Percentiles rank a stretch among this genome's conserved stretches.
These are phyloP conservation scores for Calonectria hawksworthii DNA, from an alignment of 2,329 filamentous ascomycete species.

Conservation along the genomic window DNA sequence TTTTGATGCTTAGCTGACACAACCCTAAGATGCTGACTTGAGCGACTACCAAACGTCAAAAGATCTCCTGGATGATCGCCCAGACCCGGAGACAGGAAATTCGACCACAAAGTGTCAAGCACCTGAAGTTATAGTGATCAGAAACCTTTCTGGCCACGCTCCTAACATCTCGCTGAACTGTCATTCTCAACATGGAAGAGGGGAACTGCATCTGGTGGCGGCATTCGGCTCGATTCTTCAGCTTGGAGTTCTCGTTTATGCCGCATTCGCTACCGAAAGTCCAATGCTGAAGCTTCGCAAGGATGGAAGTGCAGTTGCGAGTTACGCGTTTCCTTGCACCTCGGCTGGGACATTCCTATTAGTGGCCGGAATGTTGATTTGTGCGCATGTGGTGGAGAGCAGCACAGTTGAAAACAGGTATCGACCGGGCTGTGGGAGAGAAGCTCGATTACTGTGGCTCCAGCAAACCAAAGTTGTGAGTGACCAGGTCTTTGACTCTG, in stretches of 20 bases:
- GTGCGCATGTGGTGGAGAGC: slow-evolving; percentile 49
- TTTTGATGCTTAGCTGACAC: no score
- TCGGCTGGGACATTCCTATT: slow-evolving; percentile 46
- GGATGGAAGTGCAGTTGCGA: slow-evolving; percentile 1
- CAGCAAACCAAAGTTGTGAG: slow-evolving; percentile 44
- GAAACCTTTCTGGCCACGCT: not conserved
- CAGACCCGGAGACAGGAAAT: not conserved
- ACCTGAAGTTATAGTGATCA: no score
- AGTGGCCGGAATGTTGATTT: slow-evolving; percentile 46
- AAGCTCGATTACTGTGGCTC: slow-evolving; percentile 45
- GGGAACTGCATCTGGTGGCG: not conserved
- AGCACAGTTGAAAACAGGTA: slow-evolving; percentile 46
- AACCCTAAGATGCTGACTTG: no score
- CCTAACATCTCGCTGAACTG: not conserved
- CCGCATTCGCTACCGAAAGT: not conserved
- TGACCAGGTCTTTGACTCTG: slow-evolving; percentile 48
- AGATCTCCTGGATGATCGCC: no score
- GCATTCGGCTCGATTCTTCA: not conserved
- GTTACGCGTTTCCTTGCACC: slow-evolving; percentile 46
- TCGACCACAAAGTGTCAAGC: no score
- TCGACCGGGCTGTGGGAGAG: not conserved
- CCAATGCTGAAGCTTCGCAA: slow-evolving; percentile 23
- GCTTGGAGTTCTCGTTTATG: not conserved
- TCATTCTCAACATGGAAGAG: not conserved
- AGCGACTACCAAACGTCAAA: no score